Percentiles rank a stretch among this genome's conserved stretches.
Conservation (phyloP, 202 grass and related monocot species). For the Miscanthus sacchariflorus region DNA sequence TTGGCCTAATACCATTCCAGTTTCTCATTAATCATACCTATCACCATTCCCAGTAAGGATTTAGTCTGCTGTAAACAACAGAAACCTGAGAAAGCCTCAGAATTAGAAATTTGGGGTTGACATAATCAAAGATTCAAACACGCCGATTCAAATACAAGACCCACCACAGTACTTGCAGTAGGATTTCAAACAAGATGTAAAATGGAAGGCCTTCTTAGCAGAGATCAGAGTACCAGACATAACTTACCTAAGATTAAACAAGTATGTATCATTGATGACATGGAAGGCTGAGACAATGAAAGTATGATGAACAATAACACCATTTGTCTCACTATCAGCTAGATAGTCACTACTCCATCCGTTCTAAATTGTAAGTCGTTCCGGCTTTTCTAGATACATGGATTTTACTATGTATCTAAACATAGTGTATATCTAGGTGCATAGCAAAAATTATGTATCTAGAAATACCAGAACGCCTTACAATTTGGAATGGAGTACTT, state of each 20-base stretch:
- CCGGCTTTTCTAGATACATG: too few relatives aligned
- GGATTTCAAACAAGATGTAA: not conserved
- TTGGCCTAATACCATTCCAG: not conserved
- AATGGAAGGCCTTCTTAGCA: not conserved
- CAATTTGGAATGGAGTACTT: not conserved
- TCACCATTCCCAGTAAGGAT: not conserved
- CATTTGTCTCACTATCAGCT: not conserved
- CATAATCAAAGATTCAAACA: not conserved
- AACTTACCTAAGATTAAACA: conserved; percentile 24
- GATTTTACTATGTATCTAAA: too few relatives aligned
- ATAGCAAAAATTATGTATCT: too few relatives aligned
- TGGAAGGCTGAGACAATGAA: conserved; percentile 2
- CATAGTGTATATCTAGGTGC: too few relatives aligned
- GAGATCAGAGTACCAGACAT: not conserved
- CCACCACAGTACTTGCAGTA: not conserved
- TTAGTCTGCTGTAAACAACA: conserved; percentile 13
- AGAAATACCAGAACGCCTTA: too few relatives aligned
- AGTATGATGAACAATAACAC: not conserved
- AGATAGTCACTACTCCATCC: not conserved
- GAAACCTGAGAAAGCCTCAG: not conserved
- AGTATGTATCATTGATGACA: not conserved
- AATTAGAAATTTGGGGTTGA: not conserved
- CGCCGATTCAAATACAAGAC: not conserved
- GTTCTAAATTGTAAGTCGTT: too few relatives aligned
- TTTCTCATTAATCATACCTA: conserved; percentile 16